Evolutionary conservation across 2,329 filamentous ascomycete genomes (phyloP).

Genomic region (Aspergillus fischeri): DNA sequence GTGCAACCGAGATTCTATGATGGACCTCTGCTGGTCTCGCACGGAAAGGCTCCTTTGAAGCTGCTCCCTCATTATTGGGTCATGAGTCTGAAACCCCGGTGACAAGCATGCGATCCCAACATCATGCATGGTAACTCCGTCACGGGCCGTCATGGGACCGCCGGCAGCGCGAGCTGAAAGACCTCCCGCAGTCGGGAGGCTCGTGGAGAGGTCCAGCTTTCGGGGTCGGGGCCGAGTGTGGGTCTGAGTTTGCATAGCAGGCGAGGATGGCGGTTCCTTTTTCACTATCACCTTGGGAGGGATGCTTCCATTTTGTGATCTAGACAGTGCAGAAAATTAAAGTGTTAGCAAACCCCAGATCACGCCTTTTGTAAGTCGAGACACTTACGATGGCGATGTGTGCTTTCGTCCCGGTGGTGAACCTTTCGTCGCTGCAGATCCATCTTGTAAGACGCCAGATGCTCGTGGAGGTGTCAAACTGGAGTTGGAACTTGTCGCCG

Average conservation of each 20-base stretch:
- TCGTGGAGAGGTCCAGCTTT: conserved; percentile 44
- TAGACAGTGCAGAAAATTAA: conserved; percentile 4
- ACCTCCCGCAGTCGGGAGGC: conserved; percentile 42
- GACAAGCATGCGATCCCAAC: conserved; percentile 92
- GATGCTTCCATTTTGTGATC: conserved; percentile 44
- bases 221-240: conserved; percentile 42
- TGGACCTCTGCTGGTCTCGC: conserved; percentile 85
- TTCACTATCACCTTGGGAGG: conserved; percentile 86
- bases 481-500: conserved; percentile 28
- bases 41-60: conserved; percentile 91
- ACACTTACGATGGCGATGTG: conserved; percentile 48
- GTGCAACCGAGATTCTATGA: conserved; percentile 88
- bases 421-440: conserved; percentile 27
- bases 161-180: conserved; percentile 64
- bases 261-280: conserved; percentile 84
- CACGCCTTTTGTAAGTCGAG: background rate
- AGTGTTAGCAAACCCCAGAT: conserved; percentile 11
- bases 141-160: conserved; percentile 67
- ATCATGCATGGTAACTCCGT: conserved; percentile 80
- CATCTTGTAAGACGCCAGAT: conserved; percentile 32
- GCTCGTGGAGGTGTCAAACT: conserved; percentile 32
- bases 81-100: conserved; percentile 91
- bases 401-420: conserved; percentile 35
- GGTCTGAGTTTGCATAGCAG: conserved; percentile 65
- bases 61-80: conserved; percentile 95